Evolutionary conservation across 192 early-diverging fungal genomes (phyloP).

Genomic region (Chytriomyces sp.): DNA sequence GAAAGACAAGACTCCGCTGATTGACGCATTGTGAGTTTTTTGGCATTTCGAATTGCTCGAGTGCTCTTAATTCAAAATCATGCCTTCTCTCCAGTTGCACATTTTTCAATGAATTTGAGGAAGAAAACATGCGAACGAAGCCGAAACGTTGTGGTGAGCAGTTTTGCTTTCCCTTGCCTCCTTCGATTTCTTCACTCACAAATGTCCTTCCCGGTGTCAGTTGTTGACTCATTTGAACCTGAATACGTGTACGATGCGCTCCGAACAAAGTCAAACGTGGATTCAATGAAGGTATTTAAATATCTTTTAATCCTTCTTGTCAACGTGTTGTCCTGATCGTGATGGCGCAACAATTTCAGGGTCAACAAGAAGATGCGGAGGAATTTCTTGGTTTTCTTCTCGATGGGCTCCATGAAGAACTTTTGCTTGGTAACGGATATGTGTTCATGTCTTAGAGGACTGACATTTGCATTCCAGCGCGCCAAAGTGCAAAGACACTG

Average conservation of each 20-base stretch:
- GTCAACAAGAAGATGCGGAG: slow-evolving; percentile 96
- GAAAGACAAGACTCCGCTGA: slow-evolving; percentile 77
- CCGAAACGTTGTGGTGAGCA: neutral
- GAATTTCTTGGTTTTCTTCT: slow-evolving; percentile 94
- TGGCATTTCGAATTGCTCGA: neutral
- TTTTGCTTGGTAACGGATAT: slow-evolving; percentile 29
- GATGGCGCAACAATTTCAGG: slow-evolving; percentile 42
- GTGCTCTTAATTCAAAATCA: neutral
- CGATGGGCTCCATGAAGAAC: slow-evolving; percentile 94
- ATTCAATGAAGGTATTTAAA: slow-evolving; percentile 69
- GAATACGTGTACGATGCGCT: slow-evolving; percentile 93
- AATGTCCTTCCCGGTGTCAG: neutral
- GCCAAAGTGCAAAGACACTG: neutral
- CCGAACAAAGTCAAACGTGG: slow-evolving; percentile 64
- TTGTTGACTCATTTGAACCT: slow-evolving; percentile 73
- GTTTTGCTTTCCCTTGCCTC: too few relatives aligned
- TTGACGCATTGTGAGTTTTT: slow-evolving; percentile 77
- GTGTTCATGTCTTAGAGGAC: neutral
- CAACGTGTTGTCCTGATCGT: slow-evolving; percentile 12
- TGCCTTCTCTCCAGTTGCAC: neutral
- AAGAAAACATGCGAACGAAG: neutral
- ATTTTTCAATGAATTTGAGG: slow-evolving; percentile 24
- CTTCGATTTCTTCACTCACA: too few relatives aligned
- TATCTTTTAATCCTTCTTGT: slow-evolving; percentile 15
- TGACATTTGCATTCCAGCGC: neutral